phyloP scores from a whole-genome alignment of 306 rosid species.

The Rosa rugosa region DNA sequence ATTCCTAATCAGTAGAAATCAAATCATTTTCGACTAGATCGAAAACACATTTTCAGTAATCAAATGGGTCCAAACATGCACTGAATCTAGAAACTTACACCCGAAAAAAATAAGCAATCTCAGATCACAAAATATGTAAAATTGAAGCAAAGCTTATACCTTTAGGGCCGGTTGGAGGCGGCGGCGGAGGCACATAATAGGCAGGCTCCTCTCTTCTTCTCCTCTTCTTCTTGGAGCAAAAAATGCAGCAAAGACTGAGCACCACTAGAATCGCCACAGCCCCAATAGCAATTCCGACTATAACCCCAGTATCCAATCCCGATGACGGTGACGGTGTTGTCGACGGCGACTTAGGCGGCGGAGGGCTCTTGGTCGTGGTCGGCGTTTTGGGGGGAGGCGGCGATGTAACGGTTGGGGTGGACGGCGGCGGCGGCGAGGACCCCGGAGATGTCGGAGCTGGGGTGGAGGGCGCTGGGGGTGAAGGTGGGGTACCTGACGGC shows the following conservation, averaged over 20 bases:
- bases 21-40: neutral
- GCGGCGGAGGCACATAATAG: conserved; percentile 57
- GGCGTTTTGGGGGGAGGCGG: conserved; percentile 32
- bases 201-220: conserved; percentile 58
- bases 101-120: neutral
- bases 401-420: conserved; percentile 8
- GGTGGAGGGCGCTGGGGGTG: conserved; percentile 16
- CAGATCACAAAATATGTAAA: neutral
- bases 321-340: conserved; percentile 38
- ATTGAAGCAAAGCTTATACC: conserved; percentile 39
- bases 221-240: conserved; percentile 67
- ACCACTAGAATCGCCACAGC: conserved; percentile 61
- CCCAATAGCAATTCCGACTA: conserved; percentile 70
- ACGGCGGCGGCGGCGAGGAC: conserved; percentile 27
- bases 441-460: conserved; percentile 34
- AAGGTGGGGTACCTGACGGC: conserved; percentile 31
- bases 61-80: neutral
- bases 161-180: conserved; percentile 49
- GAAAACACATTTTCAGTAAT: neutral
- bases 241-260: conserved; percentile 55
- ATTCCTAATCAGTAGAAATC: neutral
- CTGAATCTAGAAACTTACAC: neutral
- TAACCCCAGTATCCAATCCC: conserved; percentile 44
- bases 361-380: conserved; percentile 12
- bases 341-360: conserved; percentile 36